These are phyloP conservation scores for Stylosanthes scabra DNA, from an alignment of 331 rosid species.

Conservation along the genomic window DNA sequence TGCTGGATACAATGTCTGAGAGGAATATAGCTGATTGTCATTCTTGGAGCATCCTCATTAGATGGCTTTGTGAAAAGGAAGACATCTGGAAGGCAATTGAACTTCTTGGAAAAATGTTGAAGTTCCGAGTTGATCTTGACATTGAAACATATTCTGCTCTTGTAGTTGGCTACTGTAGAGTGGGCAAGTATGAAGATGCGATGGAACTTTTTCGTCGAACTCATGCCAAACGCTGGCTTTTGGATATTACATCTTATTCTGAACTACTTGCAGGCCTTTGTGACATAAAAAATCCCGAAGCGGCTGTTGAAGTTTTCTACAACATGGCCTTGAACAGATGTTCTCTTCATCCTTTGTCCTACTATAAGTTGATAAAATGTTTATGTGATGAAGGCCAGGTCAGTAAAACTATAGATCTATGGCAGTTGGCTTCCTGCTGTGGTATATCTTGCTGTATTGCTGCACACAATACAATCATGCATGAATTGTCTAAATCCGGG, in stretches of 20 bases:
- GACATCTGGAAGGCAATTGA: slow-evolving; percentile 51
- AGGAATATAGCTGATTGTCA: slow-evolving; percentile 38
- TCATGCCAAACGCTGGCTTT: slow-evolving; percentile 35
- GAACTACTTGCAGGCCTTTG: slow-evolving; percentile 75
- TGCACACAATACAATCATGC: slow-evolving; percentile 62
- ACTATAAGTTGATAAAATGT: slow-evolving; percentile 63
- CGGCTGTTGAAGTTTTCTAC: slow-evolving; percentile 68
- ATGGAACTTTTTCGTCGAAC: slow-evolving; percentile 37
- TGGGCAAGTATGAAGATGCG: slow-evolving; percentile 40
- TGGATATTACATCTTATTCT: slow-evolving; percentile 65
- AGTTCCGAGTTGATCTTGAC: slow-evolving; percentile 54
- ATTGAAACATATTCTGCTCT: slow-evolving; percentile 45
- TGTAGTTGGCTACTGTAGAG: slow-evolving; percentile 44
- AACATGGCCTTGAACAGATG: slow-evolving; percentile 63
- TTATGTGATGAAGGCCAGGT: slow-evolving; percentile 62
- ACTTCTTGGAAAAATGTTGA: slow-evolving; percentile 79
- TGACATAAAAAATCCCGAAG: slow-evolving; percentile 47
- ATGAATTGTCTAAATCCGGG: slow-evolving; percentile 51
- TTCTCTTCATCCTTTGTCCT: slow-evolving; percentile 64
- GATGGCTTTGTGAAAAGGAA: slow-evolving; percentile 48
- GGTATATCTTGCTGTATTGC: slow-evolving; percentile 55
- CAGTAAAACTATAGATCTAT: slow-evolving; percentile 54
- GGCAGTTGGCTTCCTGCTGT: slow-evolving; percentile 59
- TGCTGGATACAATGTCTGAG: slow-evolving; percentile 66
- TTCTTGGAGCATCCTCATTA: slow-evolving; percentile 46